Evolutionary conservation across 345 rosid genomes (phyloP), one percentile per base, ranked within the genome.

Genomic region (Rhodamnia rubescens): DNA sequence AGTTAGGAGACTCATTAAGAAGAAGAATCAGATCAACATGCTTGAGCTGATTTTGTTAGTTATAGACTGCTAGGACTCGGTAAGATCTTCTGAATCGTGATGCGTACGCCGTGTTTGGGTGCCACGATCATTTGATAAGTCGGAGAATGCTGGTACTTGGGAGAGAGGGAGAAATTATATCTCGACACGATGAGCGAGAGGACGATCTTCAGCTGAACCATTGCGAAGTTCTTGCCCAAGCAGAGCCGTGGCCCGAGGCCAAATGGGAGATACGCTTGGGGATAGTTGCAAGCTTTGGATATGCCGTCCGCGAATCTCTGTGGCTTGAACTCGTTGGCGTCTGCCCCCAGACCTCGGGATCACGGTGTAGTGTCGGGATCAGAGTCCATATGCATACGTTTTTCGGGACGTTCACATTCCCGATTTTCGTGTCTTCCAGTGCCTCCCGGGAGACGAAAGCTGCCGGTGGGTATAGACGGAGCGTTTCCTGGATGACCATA

Each of bases 201-300:
- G 78, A 93, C 89, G 55, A 92, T 87, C 88, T 95, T 95, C 84
- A 93, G 85, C 82, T 96, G 91, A 69, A 92, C 89, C 95, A 94
- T 92, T 0, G 94, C 97, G 8, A 95, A 94, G 88, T 94, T 94
- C 86, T 87, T 91, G 5, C 95, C 99, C 64, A 95, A 87, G 89
- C 99, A 95, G 83, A 86, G 69, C 56, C 98, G 92, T 53, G 95
- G 93, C 21, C 99, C 99, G 7, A 94, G 80, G 15, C 98, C 98
- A 44, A 96, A 96, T 1, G 98, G 94, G 20, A 94, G 85, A 52
- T 92, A 94, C 24, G 92, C 92, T 50, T 94, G 95, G 8, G 96
- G 95, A 55, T 88, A 87, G 84, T 93, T 94, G 88, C 96, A 94
- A 29, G 98, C 98, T 74, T 88, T 94, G 9, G 95, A 85, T 81